These are phyloP conservation scores for Clitoria ternatea DNA, from an alignment of 306 rosid genomes.

Conservation along the genomic window DNA sequence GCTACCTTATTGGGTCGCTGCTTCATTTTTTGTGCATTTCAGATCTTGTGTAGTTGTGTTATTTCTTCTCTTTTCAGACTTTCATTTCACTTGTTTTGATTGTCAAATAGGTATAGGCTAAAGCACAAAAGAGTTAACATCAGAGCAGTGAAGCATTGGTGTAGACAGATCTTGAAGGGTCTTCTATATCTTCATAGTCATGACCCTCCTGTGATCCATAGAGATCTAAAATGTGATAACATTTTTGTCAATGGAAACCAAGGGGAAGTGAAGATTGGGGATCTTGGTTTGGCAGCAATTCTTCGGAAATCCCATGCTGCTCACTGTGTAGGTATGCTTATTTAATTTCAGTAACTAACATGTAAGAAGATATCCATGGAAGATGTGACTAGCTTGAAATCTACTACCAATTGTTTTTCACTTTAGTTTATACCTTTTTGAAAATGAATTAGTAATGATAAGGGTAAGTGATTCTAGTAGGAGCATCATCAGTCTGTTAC, in stretches of 20 bases:
- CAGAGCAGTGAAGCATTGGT: constrained; percentile 97
- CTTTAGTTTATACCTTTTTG: constrained; percentile 16
- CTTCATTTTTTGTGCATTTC: constrained; percentile 11
- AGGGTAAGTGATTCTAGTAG: neutral
- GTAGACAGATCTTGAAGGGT: constrained; percentile 88
- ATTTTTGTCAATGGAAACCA: constrained; percentile 91
- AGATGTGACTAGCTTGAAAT: neutral
- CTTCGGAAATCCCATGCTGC: constrained; percentile 85
- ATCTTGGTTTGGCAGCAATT: constrained; percentile 93
- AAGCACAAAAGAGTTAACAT: constrained; percentile 86
- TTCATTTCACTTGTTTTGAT: neutral
- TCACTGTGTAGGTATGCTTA: constrained; percentile 79
- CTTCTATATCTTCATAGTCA: constrained; percentile 91
- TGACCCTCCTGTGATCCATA: constrained; percentile 92
- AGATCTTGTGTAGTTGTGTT: constrained; percentile 28
- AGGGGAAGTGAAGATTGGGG: constrained; percentile 97
- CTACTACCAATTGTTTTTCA: neutral
- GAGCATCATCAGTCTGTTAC: constrained; percentile 19
- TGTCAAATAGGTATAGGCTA: constrained; percentile 61
- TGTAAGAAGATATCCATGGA: neutral
- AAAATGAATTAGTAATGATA: constrained; percentile 14
- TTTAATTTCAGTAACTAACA: neutral
- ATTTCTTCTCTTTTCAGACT: neutral
- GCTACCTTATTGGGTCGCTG: neutral
- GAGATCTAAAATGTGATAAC: constrained; percentile 97